Conservation (phyloP, 2,329 filamentous ascomycete genomes). For the Epichloe gansuensis region DNA sequence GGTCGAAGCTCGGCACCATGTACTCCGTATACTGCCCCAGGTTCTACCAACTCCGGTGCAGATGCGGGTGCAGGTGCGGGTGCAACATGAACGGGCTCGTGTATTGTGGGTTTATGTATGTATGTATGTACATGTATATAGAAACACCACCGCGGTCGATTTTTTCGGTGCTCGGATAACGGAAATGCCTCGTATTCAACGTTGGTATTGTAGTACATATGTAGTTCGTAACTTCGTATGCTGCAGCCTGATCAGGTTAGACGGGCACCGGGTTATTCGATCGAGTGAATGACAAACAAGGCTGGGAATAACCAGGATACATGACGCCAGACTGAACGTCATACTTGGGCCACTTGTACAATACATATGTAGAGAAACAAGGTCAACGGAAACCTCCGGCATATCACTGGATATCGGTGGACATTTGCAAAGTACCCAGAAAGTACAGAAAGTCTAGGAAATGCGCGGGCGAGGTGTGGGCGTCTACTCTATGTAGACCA, state of each 20-base stretch:
- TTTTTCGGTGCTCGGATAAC: not conserved
- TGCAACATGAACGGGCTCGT: not conserved
- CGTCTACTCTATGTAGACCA: not conserved
- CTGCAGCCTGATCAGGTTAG: not conserved
- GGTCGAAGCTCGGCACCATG: too few species aligned
- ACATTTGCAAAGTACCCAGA: not conserved
- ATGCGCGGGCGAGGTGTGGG: not conserved
- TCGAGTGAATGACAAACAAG: not conserved
- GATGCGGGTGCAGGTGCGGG: not conserved
- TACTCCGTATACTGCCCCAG: not conserved
- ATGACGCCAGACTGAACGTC: conserved; percentile 1
- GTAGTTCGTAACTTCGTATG: not conserved
- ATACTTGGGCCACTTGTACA: not conserved
- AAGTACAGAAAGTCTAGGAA: not conserved
- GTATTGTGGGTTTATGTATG: not conserved
- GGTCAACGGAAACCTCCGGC: conserved; percentile 4
- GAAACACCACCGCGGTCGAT: not conserved
- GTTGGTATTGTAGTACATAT: not conserved
- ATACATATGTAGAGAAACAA: not conserved
- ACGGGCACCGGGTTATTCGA: not conserved
- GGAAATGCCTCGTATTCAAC: not conserved
- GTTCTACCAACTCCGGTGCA: not conserved
- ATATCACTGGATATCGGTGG: not conserved
- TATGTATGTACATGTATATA: not conserved
- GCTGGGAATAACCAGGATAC: not conserved